Base-by-base conservation (phyloP, 83 land plant species). In the Diphasiastrum complanatum region DNA sequence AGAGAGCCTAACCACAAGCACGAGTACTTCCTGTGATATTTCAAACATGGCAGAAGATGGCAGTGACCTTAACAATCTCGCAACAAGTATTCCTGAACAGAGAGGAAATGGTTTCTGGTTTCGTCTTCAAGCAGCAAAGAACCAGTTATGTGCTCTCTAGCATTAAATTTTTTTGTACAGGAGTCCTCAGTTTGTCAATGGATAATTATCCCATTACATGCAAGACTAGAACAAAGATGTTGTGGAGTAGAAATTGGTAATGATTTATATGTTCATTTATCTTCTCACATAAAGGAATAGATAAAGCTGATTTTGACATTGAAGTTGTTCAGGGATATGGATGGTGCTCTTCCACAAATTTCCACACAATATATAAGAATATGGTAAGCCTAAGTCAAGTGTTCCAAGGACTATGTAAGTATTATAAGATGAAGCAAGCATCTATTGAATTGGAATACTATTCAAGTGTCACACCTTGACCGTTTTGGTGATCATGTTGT, bases 31-130 rank as follows among this genome's bases (percentile, higher is more conserved):
- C n/a, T n/a, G n/a, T n/a, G n/a, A n/a, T n/a, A n/a, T n/a, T n/a
- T n/a, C n/a, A n/a, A n/a, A n/a, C n/a, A n/a, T n/a, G n/a, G n/a
- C n/a, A n/a, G n/a, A n/a, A n/a, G n/a, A n/a, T n/a, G n/a, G n/a
- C n/a, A n/a, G n/a, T n/a, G n/a, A n/a, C n/a, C n/a, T n/a, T n/a
- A n/a, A n/a, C n/a, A n/a, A n/a, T n/a, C n/a, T n/a, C n/a, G n/a
- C n/a, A n/a, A n/a, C n/a, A n/a, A n/a, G n/a, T n/a, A n/a, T n/a
- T n/a, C n/a, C n/a, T n/a, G n/a, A n/a, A n/a, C n/a, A n/a, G n/a
- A n/a, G n/a, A n/a, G n/a, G n/a, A n/a, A n/a, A n/a, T 32, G 34
- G 38, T 11, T 31, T 55, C 11, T 55, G 59, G 59, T 55, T 55
- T 32, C 35, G 35, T 26, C 35, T 55, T 11, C 20, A 30, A 30